These are phyloP conservation scores for Exserohilum turcica DNA, from an alignment of 2,329 filamentous ascomycete genomes.

Conservation along the genomic window DNA sequence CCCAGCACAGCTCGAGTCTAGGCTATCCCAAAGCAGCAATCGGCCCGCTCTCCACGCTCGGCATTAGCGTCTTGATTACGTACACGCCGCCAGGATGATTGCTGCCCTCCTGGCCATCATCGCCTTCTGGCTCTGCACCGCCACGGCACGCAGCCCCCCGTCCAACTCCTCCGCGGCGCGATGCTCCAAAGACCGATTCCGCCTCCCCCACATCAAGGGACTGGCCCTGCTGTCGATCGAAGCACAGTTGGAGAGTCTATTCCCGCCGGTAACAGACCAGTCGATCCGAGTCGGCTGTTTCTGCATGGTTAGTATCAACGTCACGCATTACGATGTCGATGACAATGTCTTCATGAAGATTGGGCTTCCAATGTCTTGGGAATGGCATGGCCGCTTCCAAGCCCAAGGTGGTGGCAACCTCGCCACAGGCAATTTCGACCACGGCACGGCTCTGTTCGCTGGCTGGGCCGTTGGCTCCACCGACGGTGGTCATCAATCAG, in stretches of 20 bases:
- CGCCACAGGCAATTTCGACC: slow-evolving; percentile 9
- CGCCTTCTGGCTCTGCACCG: not conserved
- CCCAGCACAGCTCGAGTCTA: not conserved
- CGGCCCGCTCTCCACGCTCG: not conserved
- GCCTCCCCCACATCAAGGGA: not conserved
- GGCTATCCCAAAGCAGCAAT: not conserved
- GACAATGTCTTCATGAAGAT: slow-evolving; percentile 33
- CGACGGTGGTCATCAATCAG: slow-evolving; percentile 35
- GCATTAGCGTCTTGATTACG: not conserved
- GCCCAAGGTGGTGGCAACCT: slow-evolving; percentile 41
- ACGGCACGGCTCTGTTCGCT: slow-evolving; percentile 13
- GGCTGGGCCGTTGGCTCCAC: slow-evolving; percentile 44
- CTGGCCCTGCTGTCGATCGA: not conserved
- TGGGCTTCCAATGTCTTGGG: slow-evolving; percentile 34
- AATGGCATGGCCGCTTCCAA: slow-evolving; percentile 44
- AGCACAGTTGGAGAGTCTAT: not conserved
- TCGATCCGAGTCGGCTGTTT: slow-evolving; percentile 4
- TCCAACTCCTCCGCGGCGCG: not conserved
- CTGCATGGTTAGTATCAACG: slow-evolving; percentile 29
- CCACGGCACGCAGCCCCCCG: not conserved
- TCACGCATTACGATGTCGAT: slow-evolving; percentile 22
- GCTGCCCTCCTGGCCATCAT: not conserved
- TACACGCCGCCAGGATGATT: too few species aligned
- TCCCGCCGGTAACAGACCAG: not conserved
- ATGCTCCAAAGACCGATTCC: not conserved